Base-by-base conservation (phyloP, 2,329 filamentous ascomycete species). In the Dactylellina leptospora region DNA sequence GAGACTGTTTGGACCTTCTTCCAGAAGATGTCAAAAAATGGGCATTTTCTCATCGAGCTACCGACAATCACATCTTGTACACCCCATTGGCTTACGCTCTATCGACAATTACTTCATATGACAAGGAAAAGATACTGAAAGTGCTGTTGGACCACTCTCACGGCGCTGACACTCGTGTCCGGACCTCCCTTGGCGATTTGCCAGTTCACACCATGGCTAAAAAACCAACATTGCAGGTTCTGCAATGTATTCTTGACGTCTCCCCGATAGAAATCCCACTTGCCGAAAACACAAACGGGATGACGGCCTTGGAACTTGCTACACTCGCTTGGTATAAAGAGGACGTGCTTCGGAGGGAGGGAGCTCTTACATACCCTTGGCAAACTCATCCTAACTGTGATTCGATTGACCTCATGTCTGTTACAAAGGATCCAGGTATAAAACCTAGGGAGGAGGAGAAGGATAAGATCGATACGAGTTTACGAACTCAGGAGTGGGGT, bases 1-100 rank as follows among this genome's bases (percentile, higher is more conserved):
- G 78, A 82, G 6, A 82, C 84, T 59, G 81, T 90, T 76, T 84
- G 82, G 16, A 85, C 90, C 64, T 84, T 87, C 40, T 85, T 82
- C 69, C 82, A 81, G 22, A 80, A 83, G 5, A 76, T 80, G 0
- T 81, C 86, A 4, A 81, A 83, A 28, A 90, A 88, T 0, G 90
- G 91, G 1, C 80, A 93, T 28, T 87, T 88, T 27, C 78, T 79
- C 27, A 90, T 84, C 84, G 79, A 73, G 25, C 60, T 60, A 16
- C 25, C 58, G 74, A 71, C 53, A 64, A 16, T 72, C 28, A 58
- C 55, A 66, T 45, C 76, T 13, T 45, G 63, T 47, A 66, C 20
- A 22, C 74, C 42, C 18, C n/a, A 9, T 27, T 63, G 8, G 36
- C 60, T 22, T 63, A 36, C 8, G 23, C 42, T 10, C 38, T 63